A percentile compares a stretch with the other conserved stretches of the same genome.
phyloP scores from a whole-genome alignment of 495 filamentous ascomycete species.

The Ramalina peruviana region DNA sequence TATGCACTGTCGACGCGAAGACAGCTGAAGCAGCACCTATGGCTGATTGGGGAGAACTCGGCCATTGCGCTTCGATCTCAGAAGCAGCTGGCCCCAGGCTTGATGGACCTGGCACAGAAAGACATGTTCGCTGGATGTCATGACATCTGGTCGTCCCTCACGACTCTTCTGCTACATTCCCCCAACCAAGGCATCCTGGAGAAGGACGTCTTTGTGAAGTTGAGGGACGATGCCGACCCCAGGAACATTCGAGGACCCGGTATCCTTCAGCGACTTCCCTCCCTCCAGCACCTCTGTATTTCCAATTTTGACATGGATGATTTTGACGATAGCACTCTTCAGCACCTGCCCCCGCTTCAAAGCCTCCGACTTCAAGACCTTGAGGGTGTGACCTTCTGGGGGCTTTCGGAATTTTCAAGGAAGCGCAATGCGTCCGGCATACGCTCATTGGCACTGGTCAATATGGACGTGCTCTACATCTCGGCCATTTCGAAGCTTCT shows the following conservation, averaged over 20 bases:
- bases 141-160: conserved; percentile 52
- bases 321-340: conserved; percentile 57
- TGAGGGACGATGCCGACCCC: conserved; percentile 13
- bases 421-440: conserved; percentile 41
- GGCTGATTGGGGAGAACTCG: conserved; percentile 49
- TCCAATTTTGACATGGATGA: conserved; percentile 56
- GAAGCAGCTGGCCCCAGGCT: conserved; percentile 33
- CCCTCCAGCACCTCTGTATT: conserved; percentile 58
- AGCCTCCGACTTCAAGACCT: conserved; percentile 65
- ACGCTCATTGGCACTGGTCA: conserved; percentile 46
- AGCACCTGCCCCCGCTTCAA: conserved; percentile 55
- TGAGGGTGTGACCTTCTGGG: conserved; percentile 59
- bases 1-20: conserved; percentile 66
- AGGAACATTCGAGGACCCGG: conserved; percentile 10
- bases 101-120: conserved; percentile 45
- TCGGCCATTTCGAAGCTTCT: conserved; percentile 64
- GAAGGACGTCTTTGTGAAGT: conserved; percentile 51
- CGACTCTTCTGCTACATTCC: conserved; percentile 64
- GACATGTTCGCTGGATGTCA: conserved; percentile 59
- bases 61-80: conserved; percentile 31
- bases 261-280: conserved; percentile 47
- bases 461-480: conserved; percentile 51
- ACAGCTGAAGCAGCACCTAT: conserved; percentile 63
- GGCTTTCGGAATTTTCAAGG: conserved; percentile 59
- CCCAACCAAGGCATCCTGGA: conserved; percentile 45